Conservation (phyloP, 2,329 filamentous ascomycete genomes). For the Exserohilum rostratum region DNA sequence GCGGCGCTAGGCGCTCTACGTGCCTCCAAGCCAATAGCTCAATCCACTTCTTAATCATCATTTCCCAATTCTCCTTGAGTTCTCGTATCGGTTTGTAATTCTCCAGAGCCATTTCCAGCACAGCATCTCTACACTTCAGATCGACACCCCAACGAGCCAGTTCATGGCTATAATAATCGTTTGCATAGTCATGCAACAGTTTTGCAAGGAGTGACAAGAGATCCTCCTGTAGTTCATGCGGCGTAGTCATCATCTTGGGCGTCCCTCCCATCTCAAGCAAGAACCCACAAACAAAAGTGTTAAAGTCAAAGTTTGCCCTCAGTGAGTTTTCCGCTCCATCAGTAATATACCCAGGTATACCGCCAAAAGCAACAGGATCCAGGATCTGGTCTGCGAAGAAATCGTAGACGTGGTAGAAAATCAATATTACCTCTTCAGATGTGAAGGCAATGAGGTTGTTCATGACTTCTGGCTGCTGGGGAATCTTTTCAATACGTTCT, state of each 20-base stretch:
- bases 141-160: background rate
- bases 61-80: constrained; percentile 9
- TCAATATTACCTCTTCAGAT: constrained; percentile 6
- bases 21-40: constrained; percentile 19
- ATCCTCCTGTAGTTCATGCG: constrained; percentile 11
- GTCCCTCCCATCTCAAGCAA: constrained; percentile 1
- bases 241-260: constrained; percentile 8
- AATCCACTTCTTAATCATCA: constrained; percentile 8
- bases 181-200: background rate
- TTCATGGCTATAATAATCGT: background rate
- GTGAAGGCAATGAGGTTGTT: constrained; percentile 16
- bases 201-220: background rate
- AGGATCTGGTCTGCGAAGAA: constrained; percentile 14
- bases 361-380: constrained; percentile 9
- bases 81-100: constrained; percentile 1
- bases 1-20: constrained; percentile 9
- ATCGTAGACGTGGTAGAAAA: constrained; percentile 6
- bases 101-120: background rate
- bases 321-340: background rate
- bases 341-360: constrained; percentile 1
- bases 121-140: background rate
- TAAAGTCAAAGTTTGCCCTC: background rate
- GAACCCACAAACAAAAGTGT: constrained; percentile 4
- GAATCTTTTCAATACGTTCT: constrained; percentile 12
- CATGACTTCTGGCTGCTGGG: constrained; percentile 12